These are phyloP conservation scores for Aspergillus sojae DNA, from an alignment of 2,329 filamentous ascomycete genomes.

Conservation along the genomic window DNA sequence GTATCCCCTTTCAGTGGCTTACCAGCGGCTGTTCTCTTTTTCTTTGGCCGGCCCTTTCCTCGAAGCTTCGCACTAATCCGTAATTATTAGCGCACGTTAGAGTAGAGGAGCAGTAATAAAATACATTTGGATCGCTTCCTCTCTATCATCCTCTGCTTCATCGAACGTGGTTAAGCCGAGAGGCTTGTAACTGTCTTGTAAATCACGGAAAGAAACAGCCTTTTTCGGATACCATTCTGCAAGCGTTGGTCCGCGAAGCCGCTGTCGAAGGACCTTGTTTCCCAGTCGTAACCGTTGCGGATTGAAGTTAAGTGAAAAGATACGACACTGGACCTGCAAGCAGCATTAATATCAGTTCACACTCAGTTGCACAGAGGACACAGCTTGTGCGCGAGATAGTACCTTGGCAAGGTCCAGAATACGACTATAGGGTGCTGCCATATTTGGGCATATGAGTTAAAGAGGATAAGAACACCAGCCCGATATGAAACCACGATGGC, in stretches of 20 bases:
- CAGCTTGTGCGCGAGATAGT: constrained; percentile 13
- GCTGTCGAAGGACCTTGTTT: constrained; percentile 88
- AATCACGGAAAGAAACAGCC: constrained; percentile 70
- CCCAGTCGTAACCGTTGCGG: constrained; percentile 79
- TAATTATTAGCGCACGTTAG: constrained; percentile 3
- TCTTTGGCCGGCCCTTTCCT: constrained; percentile 88
- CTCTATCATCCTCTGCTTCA: constrained; percentile 77
- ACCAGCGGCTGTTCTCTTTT: constrained; percentile 68
- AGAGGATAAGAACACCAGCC: not conserved
- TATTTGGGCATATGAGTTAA: constrained; percentile 24
- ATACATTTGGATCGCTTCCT: constrained; percentile 65
- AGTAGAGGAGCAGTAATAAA: constrained; percentile 23
- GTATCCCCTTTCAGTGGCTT: constrained; percentile 12
- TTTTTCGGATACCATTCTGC: constrained; percentile 86
- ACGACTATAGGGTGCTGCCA: constrained; percentile 57
- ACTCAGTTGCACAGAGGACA: not conserved
- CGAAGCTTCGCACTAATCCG: constrained; percentile 67
- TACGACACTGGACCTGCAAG: constrained; percentile 77
- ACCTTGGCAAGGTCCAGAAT: constrained; percentile 78
- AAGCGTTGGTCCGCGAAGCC: constrained; percentile 79
- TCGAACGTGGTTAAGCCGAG: constrained; percentile 70
- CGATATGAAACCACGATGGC: not conserved
- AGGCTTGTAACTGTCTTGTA: constrained; percentile 68
- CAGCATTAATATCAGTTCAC: not conserved
- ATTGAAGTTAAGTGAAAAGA: constrained; percentile 92